These are phyloP conservation scores for Trichoderma lentiforme DNA, from an alignment of 2,329 filamentous ascomycete genomes.

Conservation along the genomic window DNA sequence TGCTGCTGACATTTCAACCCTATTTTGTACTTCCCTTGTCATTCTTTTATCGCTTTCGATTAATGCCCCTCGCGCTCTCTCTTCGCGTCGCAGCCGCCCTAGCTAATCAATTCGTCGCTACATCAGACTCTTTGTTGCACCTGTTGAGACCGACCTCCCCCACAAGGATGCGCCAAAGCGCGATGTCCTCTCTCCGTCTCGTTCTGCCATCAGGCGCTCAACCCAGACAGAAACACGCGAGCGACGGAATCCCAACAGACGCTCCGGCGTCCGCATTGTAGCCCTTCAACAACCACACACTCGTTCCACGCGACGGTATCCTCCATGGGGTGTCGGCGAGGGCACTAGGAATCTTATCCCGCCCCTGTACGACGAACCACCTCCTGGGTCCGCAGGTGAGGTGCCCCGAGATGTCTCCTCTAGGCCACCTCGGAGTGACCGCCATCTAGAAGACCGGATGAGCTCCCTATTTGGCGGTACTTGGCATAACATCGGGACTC, in stretches of 20 bases:
- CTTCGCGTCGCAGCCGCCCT: background rate
- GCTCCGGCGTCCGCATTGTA: conserved; percentile 30
- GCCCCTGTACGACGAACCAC: background rate
- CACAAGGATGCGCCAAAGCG: conserved; percentile 34
- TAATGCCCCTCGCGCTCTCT: background rate
- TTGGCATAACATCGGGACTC: conserved; percentile 19
- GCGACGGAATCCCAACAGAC: conserved; percentile 24
- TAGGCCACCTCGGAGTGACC: conserved; percentile 24
- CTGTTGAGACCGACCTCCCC: conserved; percentile 43
- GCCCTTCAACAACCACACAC: conserved; percentile 26
- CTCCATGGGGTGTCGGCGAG: conserved; percentile 26
- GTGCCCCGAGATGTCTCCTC: conserved; percentile 26
- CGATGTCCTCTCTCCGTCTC: conserved; percentile 31
- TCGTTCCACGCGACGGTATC: conserved; percentile 17
- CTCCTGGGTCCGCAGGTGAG: conserved; percentile 11
- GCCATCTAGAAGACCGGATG: conserved; percentile 28
- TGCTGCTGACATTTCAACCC: background rate
- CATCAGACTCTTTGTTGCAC: conserved; percentile 44
- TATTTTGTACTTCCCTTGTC: background rate
- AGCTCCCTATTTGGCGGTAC: conserved; percentile 25
- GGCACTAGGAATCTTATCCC: background rate
- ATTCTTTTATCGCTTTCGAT: background rate
- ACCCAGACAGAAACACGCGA: conserved; percentile 34
- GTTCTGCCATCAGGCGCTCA: conserved; percentile 41
- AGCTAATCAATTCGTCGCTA: background rate